A percentile compares a stretch with the other conserved stretches of the same genome.
phyloP scores from a whole-genome alignment of 345 rosid genomes.

The Boechera divaricarpa region DNA sequence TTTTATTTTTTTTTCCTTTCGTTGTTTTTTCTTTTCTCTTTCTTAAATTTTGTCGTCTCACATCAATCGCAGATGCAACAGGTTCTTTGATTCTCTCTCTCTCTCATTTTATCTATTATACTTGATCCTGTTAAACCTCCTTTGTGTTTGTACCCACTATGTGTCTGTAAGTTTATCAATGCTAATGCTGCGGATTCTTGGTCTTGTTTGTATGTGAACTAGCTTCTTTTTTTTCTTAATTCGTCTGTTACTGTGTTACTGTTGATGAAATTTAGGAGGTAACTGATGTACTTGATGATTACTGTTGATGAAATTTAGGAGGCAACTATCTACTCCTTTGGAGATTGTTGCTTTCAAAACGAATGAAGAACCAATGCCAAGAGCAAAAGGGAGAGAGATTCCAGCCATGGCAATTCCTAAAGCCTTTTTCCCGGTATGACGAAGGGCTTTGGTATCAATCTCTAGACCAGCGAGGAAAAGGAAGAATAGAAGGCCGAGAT shows the following conservation, averaged over 20 bases:
- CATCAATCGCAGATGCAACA: constrained; percentile 2
- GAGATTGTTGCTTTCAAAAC: constrained; percentile 54
- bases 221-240: constrained; percentile 35
- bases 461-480: constrained; percentile 79
- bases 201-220: constrained; percentile 55
- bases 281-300: too few relatives aligned
- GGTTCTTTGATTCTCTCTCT: constrained; percentile 22
- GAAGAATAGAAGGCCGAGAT: constrained; percentile 73
- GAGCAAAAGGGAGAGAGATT: constrained; percentile 62
- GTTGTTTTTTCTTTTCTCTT: too few relatives aligned
- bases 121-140: too few relatives aligned
- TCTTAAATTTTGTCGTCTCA: too few relatives aligned
- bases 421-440: constrained; percentile 67
- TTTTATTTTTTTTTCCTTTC: too few relatives aligned
- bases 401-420: constrained; percentile 69
- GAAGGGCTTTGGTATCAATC: constrained; percentile 59
- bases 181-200: constrained; percentile 47
- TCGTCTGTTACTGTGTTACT: not conserved
- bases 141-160: too few relatives aligned
- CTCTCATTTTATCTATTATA: not conserved
- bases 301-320: too few relatives aligned
- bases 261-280: constrained; percentile 24
- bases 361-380: constrained; percentile 71
- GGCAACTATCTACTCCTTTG: constrained; percentile 49
- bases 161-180: not conserved